A percentile compares a stretch with the other conserved stretches of the same genome.
Evolutionary conservation across 148 eudicot genomes (phyloP).

Genomic region (Simmondsia chinensis): DNA sequence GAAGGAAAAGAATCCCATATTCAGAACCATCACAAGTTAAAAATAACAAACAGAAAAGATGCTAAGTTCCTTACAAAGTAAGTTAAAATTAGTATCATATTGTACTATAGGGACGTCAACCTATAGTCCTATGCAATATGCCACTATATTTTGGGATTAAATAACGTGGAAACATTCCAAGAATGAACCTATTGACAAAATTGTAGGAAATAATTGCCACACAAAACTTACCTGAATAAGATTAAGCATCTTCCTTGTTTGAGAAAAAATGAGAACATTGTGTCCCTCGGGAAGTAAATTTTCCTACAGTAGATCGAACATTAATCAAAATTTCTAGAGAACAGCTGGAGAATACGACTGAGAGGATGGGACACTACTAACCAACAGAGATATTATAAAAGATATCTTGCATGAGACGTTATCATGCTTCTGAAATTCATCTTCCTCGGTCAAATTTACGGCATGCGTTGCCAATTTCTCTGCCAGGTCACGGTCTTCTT

Average conservation of each 20-base stretch:
- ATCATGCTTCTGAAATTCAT: conserved; percentile 42
- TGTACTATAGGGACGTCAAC: no score
- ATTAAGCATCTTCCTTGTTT: conserved; percentile 95
- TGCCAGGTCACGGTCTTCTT: conserved; percentile 65
- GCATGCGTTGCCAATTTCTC: conserved; percentile 87
- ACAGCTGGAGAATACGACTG: neutral
- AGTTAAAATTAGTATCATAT: neutral
- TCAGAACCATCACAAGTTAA: neutral
- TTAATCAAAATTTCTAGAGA: conserved; percentile 2
- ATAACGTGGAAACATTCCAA: no score
- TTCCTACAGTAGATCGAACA: conserved; percentile 30
- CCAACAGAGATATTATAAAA: conserved; percentile 75
- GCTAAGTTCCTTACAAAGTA: neutral
- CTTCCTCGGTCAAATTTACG: conserved; percentile 56
- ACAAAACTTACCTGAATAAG: conserved; percentile 60
- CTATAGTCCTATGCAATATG: no score
- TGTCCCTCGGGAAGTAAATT: conserved; percentile 75
- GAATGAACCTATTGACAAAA: neutral
- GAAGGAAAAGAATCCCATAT: conserved; percentile 1
- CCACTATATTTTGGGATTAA: no score
- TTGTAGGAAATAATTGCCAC: neutral
- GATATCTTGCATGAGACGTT: conserved; percentile 89
- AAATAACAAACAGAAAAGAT: neutral
- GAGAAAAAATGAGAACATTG: conserved; percentile 90
- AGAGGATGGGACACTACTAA: conserved; percentile 19